Evolutionary conservation across 2,329 filamentous ascomycete species (phyloP).

Genomic region (Ascosphaera apis): DNA sequence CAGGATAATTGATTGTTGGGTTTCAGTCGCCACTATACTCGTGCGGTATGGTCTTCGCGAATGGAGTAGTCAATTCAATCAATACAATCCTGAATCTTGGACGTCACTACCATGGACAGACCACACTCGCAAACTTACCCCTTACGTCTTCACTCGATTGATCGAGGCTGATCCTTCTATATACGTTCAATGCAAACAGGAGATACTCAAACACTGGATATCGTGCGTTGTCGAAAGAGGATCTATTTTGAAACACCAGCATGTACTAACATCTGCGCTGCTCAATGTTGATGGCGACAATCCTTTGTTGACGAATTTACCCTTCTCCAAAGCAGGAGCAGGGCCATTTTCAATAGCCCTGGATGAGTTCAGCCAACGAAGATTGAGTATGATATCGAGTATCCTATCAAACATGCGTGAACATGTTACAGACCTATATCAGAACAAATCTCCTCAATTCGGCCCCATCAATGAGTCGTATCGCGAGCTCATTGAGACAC

Average conservation of each 20-base stretch:
- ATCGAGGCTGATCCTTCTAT: constrained; percentile 19
- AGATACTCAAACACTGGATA: constrained; percentile 31
- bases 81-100: constrained; percentile 29
- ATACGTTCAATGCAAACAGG: constrained; percentile 22
- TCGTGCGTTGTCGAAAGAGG: constrained; percentile 34
- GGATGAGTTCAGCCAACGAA: constrained; percentile 29
- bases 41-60: constrained; percentile 23
- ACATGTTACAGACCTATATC: constrained; percentile 18
- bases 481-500: constrained; percentile 25
- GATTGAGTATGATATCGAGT: constrained; percentile 31
- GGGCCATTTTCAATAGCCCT: constrained; percentile 25
- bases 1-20: constrained; percentile 32
- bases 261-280: constrained; percentile 30
- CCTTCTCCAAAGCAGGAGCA: constrained; percentile 24
- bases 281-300: constrained; percentile 24
- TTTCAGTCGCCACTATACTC: constrained; percentile 23
- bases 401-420: constrained; percentile 37
- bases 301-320: constrained; percentile 31
- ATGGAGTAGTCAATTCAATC: constrained; percentile 34
- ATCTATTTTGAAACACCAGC: constrained; percentile 37
- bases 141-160: constrained; percentile 23
- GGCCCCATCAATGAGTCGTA: constrained; percentile 22
- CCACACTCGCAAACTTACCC: constrained; percentile 24
- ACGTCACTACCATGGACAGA: constrained; percentile 21
- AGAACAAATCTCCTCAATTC: constrained; percentile 12